Conservation (phyloP, 257 asterid genomes). For the Dorcoceras hygrometricum region DNA sequence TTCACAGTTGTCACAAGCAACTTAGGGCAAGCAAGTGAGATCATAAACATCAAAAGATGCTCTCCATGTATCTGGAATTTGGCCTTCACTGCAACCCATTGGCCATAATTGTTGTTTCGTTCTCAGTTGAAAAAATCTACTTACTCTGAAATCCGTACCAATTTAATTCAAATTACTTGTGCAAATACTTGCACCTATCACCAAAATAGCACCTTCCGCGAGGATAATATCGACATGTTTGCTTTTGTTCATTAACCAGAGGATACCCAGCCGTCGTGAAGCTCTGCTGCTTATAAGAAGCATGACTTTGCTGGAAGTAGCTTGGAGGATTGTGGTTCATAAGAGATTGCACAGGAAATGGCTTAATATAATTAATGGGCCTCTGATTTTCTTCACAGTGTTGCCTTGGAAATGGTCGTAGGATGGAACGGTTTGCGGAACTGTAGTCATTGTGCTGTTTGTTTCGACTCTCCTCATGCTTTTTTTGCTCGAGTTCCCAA, state of each 20-base stretch:
- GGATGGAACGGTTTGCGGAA: too few relatives aligned
- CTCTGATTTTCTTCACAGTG: constrained; percentile 9
- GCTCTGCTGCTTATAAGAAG: not conserved
- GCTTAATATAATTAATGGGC: not conserved
- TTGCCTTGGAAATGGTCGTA: constrained; percentile 12
- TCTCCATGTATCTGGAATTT: too few relatives aligned
- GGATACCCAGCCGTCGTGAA: constrained; percentile 16
- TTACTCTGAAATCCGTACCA: not conserved
- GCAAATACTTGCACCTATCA: constrained; percentile 55
- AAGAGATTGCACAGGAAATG: not conserved
- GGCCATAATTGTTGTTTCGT: too few relatives aligned
- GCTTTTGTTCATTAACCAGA: constrained; percentile 25
- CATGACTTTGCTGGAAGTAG: constrained; percentile 6
- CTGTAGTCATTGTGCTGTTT: too few relatives aligned
- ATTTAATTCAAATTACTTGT: constrained; percentile 25
- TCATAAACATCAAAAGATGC: too few relatives aligned
- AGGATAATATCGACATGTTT: constrained; percentile 46
- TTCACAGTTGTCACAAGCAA: too few relatives aligned
- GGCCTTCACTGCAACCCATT: too few relatives aligned
- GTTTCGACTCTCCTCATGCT: not conserved
- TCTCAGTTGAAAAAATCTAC: too few relatives aligned
- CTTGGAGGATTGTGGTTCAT: not conserved
- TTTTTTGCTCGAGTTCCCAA: constrained; percentile 19
- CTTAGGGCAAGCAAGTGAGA: too few relatives aligned
- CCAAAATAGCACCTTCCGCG: constrained; percentile 70